Evolutionary conservation across 805 yeast genomes (phyloP), one percentile per base, ranked within the genome.

Genomic region (Candida bentonensis): DNA sequence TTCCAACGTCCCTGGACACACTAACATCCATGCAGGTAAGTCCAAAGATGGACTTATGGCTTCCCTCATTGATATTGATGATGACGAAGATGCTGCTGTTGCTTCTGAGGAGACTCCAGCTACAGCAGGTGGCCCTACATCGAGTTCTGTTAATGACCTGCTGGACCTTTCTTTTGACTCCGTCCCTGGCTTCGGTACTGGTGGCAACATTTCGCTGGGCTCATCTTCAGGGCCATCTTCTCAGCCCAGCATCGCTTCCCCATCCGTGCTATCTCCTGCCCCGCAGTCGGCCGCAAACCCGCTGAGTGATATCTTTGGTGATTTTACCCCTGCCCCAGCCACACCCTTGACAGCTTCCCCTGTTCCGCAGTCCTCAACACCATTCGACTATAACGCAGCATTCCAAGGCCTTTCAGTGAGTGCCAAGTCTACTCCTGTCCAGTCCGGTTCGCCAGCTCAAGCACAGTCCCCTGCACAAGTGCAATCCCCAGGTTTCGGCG

Each of bases 51-150:
- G 58, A 1, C 45, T 61, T 41, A 64, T 69, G 36, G 67, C 72
- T 28, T 75, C 77, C 47, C 67, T 86, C 52, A 82, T 87, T 49
- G 95, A 86, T 56, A 76, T 86, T 52, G 94, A 74, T 56, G 84
- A 76, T 51, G 78, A 69, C 42, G 59, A 61, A 27, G 52, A 55
- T 4, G 50, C 53, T 5, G 58, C 50, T 11, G 49, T 47, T 21
- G 43, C 53, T 13, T 41, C 47, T 17, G 51, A 56, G 15, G 53
- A 55, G 1, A 50, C 54, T 55, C 66, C 64, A 57, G 48, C 49
- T 13, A 17, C 7, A 5, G 17, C 36, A 4, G 36, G 17, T 30
- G 36, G 33, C 57, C 64, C 59, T 58, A 70, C 53, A 21, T 52
- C 46, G 40, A 68, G 64, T 50, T 64, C 67, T 13, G 64, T 79